Evolutionary conservation across 2,329 filamentous ascomycete species (phyloP), one percentile per base, ranked within the genome.

Genomic region (Fusarium heterosporum): DNA sequence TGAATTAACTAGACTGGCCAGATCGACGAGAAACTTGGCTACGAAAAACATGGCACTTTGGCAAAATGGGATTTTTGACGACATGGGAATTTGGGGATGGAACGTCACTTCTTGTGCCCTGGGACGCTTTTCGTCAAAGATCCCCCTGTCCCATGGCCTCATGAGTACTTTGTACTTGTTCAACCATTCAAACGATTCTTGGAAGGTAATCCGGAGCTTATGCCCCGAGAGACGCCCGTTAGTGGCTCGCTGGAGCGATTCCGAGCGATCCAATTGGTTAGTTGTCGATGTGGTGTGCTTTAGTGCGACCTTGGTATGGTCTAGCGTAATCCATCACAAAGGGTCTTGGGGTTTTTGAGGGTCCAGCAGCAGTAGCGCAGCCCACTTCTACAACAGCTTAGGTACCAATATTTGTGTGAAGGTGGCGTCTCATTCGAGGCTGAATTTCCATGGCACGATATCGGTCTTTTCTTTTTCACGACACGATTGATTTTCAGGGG

Each of bases 1-100:
- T 22, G 6, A 22, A 22, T 22, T 6, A 22, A 38, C 42, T 39
- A 34, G 51, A 17, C 28, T 34, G 26, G 32, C 25, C 59, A 52
- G 22, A 17, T 22, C 32, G 14, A 41, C 52, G 29, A 42, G 17
- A n/a, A 13, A 42, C 32, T 43, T 61, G 34, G 28, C 19, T 28
- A 50, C 40, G 38, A 41, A 36, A 69, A 63, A 66, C 61, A 69
- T 68, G 66, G 66, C 52, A 69, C 66, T 68, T 68, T 69, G 49
- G 38, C 45, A 66, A 42, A 68, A 69, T 66, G 55, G 46, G 65
- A 57, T 61, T 52, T 29, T 68, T 22, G 25, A 13, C 38, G 47
- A 66, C 52, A 68, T 68, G 66, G 66, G 61, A 69, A 52, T 66
- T 39, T 66, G 40, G 45, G 52, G 40, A 66, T 43, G 30, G 49